Base-by-base conservation (phyloP, 2,329 filamentous ascomycete genomes). In the Neofusicoccum sp. region DNA sequence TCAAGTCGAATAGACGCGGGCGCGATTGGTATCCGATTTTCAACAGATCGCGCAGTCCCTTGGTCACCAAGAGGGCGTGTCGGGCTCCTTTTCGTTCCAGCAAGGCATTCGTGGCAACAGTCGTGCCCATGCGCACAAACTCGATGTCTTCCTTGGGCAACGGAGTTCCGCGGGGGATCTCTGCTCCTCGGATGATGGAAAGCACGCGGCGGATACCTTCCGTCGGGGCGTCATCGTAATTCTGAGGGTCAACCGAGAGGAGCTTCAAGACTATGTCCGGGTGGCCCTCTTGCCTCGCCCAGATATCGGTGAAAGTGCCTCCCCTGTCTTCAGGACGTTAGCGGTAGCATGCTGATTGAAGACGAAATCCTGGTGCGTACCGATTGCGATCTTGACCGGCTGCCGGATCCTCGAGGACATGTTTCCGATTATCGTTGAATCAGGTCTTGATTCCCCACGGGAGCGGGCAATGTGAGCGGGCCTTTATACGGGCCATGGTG, bases 271-370 rank as follows among this genome's bases (percentile, higher is more conserved):
- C 54, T 12, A 73, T 68, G 43, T 95, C 89, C 4, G 89, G 84
- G 68, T 93, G 93, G 66, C 91, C 91, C 20, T 96, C 89, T 28
- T 58, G 54, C 43, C 54, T 28, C 12, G 54, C 54, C 54, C 54
- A 58, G 71, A 91, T 96, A 76, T 96, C 92, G 40, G 92, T 96
- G 73, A 96, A 96, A 28, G 92, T 96, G 61, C 92, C 92, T 66
- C 92, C 92, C 26, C 54, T 45, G 20, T 58, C 54, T 58, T 16
- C 3, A 7, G 38, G 2, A 8, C 6, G 38, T 26, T 2, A 1
- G 6, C 5, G 16, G 47, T 31, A 58, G 30, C n/a, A 16, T 9
- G 12, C 12, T 16, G 12, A 3, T 28, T 3, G 4, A 3, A 1
- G 36, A 7, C 4, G 8, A 4, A 11, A 3, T 33, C 3, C 2